Evolutionary conservation across 208 protist species (phyloP).

Genomic region (Trichomonas tenax): DNA sequence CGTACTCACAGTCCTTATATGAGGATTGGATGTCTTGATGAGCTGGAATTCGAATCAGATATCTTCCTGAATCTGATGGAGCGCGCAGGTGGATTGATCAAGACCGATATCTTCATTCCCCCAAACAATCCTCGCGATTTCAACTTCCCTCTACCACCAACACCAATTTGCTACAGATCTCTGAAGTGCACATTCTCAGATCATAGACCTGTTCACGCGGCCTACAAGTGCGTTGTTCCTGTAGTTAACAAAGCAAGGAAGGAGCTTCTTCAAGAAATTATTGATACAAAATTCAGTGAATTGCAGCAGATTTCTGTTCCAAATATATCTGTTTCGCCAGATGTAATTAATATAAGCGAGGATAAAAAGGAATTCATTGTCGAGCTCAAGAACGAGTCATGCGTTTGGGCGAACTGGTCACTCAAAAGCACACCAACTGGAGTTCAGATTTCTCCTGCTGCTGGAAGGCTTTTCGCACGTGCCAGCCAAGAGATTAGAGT

Average conservation of each 20-base stretch:
- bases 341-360: neutral
- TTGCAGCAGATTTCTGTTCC: neutral
- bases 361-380: neutral
- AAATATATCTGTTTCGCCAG: neutral
- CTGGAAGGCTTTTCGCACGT: neutral
- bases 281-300: neutral
- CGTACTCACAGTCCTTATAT: too few relatives aligned
- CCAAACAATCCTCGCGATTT: neutral
- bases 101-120: neutral
- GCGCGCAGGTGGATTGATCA: neutral
- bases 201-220: neutral
- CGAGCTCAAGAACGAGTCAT: neutral
- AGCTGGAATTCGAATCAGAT: neutral
- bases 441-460: neutral
- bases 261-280: neutral
- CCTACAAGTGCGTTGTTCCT: neutral
- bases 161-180: neutral
- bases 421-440: neutral
- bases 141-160: neutral
- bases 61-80: neutral
- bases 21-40: neutral
- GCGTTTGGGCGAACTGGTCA: neutral
- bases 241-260: neutral
- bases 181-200: neutral
- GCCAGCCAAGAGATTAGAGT: neutral